Percentiles rank a stretch among this genome's conserved stretches.
These are phyloP conservation scores for Peribolospora kevripleyi DNA, from an alignment of 768 basidiomycete species.

Conservation along the genomic window DNA sequence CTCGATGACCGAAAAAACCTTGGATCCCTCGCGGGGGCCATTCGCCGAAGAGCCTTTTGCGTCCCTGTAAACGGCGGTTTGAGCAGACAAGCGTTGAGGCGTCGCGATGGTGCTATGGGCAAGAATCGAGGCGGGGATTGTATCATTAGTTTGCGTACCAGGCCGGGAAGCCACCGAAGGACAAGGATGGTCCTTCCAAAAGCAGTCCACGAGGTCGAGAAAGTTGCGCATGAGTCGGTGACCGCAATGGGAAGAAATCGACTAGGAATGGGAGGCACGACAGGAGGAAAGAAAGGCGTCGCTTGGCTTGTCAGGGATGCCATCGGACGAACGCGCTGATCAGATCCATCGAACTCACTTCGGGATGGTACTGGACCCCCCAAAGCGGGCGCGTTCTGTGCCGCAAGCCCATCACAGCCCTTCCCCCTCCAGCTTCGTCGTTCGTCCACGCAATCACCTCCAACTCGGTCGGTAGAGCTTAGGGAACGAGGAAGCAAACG, in stretches of 20 bases:
- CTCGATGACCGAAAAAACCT: too few relatives aligned
- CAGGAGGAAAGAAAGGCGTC: background rate
- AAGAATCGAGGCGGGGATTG: too few relatives aligned
- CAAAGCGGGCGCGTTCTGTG: slow-evolving; percentile 3
- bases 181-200: too few relatives aligned
- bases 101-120: too few relatives aligned
- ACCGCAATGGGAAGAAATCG: slow-evolving; percentile 7
- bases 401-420: slow-evolving; percentile 5
- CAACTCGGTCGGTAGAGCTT: background rate
- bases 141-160: too few relatives aligned
- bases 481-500: background rate
- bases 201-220: background rate
- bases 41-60: too few relatives aligned
- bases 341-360: slow-evolving; percentile 1
- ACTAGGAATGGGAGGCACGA: background rate
- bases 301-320: too few relatives aligned
- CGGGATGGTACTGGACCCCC: slow-evolving; percentile 11
- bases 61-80: too few relatives aligned
- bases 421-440: background rate
- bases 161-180: too few relatives aligned
- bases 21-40: too few relatives aligned
- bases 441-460: slow-evolving; percentile 5
- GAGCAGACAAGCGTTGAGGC: too few relatives aligned
- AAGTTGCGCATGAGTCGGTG: slow-evolving; percentile 7
- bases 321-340: too few relatives aligned